Evolutionary conservation across 208 protist species (phyloP).

Genomic region (Histomonas meleagridis): DNA sequence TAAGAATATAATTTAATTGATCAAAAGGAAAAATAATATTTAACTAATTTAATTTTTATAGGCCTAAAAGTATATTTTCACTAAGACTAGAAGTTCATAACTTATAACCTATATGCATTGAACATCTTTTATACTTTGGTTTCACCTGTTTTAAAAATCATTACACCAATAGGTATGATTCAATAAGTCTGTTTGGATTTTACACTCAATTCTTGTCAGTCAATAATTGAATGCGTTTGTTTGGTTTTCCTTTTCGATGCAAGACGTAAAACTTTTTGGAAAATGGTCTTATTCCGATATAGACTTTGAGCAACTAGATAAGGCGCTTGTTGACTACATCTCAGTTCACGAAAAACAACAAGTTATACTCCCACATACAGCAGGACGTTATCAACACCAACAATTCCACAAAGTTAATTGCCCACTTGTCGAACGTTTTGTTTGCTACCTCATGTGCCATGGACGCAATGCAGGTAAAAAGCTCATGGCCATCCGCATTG

Average conservation of each 20-base stretch:
- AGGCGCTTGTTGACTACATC: conserved; percentile 82
- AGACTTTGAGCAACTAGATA: conserved; percentile 52
- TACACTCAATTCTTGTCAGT: too few species aligned
- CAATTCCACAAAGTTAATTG: conserved; percentile 95
- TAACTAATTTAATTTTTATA: too few species aligned
- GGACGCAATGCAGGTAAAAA: conserved; percentile 99
- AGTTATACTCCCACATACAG: conserved; percentile 89
- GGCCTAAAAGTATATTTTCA: too few species aligned
- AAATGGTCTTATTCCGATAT: conserved; percentile 61
- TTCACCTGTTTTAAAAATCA: too few species aligned
- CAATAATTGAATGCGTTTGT: too few species aligned
- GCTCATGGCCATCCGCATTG: conserved; percentile 89
- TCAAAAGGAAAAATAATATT: too few species aligned
- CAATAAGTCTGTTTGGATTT: too few species aligned
- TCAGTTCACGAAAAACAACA: conserved; percentile 66
- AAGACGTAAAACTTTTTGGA: conserved; percentile 60
- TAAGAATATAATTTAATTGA: too few species aligned
- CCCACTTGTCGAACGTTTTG: conserved; percentile 74
- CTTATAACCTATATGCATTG: too few species aligned
- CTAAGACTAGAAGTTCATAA: too few species aligned
- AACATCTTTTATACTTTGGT: too few species aligned
- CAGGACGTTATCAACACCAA: conserved; percentile 84
- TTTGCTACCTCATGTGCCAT: conserved; percentile 45
- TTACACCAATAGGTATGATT: too few species aligned
- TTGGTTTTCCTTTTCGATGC: conserved; percentile 30